Evolutionary conservation across 1,284 basidiomycete species (phyloP).

Genomic region (Tausonia pullulans): DNA sequence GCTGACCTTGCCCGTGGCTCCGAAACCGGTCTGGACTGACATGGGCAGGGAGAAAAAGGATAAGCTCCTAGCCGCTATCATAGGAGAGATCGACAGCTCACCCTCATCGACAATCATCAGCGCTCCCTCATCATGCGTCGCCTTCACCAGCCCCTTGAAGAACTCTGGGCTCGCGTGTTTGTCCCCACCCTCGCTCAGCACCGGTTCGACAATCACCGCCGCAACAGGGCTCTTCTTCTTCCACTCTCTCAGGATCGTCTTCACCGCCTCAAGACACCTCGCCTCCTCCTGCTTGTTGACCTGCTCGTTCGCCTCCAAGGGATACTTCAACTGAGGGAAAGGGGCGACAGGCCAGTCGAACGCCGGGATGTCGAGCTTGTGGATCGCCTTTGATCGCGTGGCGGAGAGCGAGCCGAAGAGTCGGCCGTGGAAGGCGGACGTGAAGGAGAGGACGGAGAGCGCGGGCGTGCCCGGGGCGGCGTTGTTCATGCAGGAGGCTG

Average conservation of each 20-base stretch:
- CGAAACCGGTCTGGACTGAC: conserved; percentile 43
- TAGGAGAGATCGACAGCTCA: not conserved
- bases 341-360: conserved; percentile 45
- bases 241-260: conserved; percentile 28
- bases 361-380: conserved; percentile 44
- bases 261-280: conserved; percentile 30
- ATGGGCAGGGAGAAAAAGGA: not conserved
- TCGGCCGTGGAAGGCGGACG: conserved; percentile 41
- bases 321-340: conserved; percentile 44
- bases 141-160: conserved; percentile 40
- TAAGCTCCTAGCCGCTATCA: not conserved
- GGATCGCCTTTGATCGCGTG: conserved; percentile 40
- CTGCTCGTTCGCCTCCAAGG: conserved; percentile 34
- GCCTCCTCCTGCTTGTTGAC: conserved; percentile 40
- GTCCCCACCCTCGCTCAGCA: conserved; percentile 45
- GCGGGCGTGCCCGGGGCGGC: conserved; percentile 41
- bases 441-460: conserved; percentile 42
- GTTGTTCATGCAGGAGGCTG: conserved; percentile 42
- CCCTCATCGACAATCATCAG: conserved; percentile 41
- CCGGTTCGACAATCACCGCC: conserved; percentile 45
- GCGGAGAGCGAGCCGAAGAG: conserved; percentile 41
- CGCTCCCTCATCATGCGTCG: conserved; percentile 41
- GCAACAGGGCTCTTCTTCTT: conserved; percentile 39
- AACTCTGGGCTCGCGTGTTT: conserved; percentile 42
- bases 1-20: conserved; percentile 38